Conservation (phyloP, 352 stramenopile genomes). For the Phytophthora melonis region DNA sequence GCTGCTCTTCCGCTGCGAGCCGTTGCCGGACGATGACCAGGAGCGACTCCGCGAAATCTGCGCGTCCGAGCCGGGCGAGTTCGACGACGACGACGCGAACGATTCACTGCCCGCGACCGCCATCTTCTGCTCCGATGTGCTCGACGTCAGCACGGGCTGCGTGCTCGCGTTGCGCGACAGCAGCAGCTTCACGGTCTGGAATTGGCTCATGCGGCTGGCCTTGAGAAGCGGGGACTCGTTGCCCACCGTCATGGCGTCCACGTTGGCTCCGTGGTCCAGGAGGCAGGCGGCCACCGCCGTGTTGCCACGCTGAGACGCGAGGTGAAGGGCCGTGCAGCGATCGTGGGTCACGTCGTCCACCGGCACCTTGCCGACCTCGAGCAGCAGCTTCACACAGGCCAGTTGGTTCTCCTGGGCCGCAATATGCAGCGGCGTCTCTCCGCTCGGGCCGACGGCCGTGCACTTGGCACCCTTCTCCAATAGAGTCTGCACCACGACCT, state of each 20-base stretch:
- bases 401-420: conserved; percentile 86
- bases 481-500: conserved; percentile 66
- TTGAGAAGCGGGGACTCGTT: conserved; percentile 84
- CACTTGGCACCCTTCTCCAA: conserved; percentile 66
- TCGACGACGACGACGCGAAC: conserved; percentile 36
- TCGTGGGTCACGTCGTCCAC: conserved; percentile 72
- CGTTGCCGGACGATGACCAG: conserved; percentile 34
- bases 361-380: conserved; percentile 51
- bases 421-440: conserved; percentile 83
- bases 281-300: conserved; percentile 71
- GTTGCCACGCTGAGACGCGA: conserved; percentile 84
- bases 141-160: conserved; percentile 30
- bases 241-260: conserved; percentile 66
- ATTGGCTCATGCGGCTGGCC: conserved; percentile 84
- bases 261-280: conserved; percentile 71
- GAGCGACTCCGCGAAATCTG: conserved; percentile 42
- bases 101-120: conserved; percentile 25
- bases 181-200: conserved; percentile 80
- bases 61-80: conserved; percentile 13
- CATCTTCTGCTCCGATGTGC: conserved; percentile 40
- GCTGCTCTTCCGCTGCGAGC: conserved; percentile 39
- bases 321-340: conserved; percentile 75
- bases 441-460: conserved; percentile 66
- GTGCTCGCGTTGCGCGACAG: conserved; percentile 57
- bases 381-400: conserved; percentile 68